Evolutionary conservation across 352 stramenopile genomes (phyloP), one percentile per base, ranked within the genome.

Genomic region (Phytophthora kernoviae): DNA sequence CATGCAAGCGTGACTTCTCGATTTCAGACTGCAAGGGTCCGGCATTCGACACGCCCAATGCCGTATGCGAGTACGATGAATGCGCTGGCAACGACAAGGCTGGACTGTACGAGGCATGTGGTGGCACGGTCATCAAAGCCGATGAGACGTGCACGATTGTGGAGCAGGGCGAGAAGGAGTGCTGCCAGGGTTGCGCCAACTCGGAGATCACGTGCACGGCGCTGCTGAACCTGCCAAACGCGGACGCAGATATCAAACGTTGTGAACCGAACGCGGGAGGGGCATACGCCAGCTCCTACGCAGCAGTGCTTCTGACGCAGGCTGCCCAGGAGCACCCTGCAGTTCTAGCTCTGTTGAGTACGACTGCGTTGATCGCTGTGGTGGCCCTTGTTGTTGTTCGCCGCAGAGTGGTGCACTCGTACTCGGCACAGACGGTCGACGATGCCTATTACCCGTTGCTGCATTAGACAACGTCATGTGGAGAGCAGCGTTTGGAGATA

Each of bases 391-490:
- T 90, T 41, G 75, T 83, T 34, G 77, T 85, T 46, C 77, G 69
- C 17, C 69, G 66, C 37, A 44, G 46, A 9, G 58, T 65, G 5
- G 44, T 47, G 5, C 42, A 59, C 14, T 53, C 40, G 9, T 48
- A 60, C 15, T 63, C 41, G 12, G 54, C 65, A 1, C 41, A 60
- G 12, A 52, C 58, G n/a, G 49, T 36, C 6, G 74, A 87, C 10
- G 77, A 88, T 37, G 80, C 77, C 20, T 87, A 88, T 57, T 87
- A 88, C 37, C 77, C 80, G 22, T 65, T 90, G 40, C 62, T 90
- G 43, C 61, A 80, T 58, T 90, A 80, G 24, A 48, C 37, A 44
- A 17, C 12, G 1, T 15, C 8, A 20, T 43, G 15, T 40, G 24
- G 30, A 6, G 33, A 33, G 42, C n/a, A 57, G 11, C 15, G 10